These are phyloP conservation scores for Lactarius quietus DNA, from an alignment of 768 basidiomycete genomes.

Conservation along the genomic window DNA sequence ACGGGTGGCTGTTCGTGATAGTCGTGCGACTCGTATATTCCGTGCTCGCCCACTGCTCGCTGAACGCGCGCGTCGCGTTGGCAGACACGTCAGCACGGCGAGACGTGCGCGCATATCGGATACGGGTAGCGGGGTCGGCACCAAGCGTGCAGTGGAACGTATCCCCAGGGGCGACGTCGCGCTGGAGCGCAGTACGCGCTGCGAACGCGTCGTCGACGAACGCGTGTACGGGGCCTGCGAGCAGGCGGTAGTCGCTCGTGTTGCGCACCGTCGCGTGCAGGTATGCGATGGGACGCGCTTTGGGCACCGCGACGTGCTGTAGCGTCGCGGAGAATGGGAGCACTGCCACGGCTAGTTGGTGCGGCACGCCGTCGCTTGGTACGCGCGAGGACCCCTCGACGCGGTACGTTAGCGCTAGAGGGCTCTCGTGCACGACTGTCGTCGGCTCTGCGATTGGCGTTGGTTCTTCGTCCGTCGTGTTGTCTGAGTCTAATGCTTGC, in stretches of 20 bases:
- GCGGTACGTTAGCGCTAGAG: conserved; percentile 48
- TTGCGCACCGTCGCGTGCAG: conserved; percentile 48
- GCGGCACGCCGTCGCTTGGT: conserved; percentile 51
- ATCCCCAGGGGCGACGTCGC: conserved; percentile 48
- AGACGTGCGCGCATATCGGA: conserved; percentile 41
- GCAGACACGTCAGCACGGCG: conserved; percentile 33
- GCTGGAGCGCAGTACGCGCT: conserved; percentile 47
- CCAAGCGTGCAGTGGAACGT: conserved; percentile 56
- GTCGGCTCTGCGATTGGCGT: conserved; percentile 34
- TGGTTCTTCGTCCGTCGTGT: background rate
- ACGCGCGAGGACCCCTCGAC: conserved; percentile 50
- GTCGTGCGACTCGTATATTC: conserved; percentile 40
- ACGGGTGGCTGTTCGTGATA: conserved; percentile 47
- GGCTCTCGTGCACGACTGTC: conserved; percentile 49
- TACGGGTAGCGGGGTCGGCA: conserved; percentile 32
- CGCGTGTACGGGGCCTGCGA: conserved; percentile 51
- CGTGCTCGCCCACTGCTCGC: conserved; percentile 43
- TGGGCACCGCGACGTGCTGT: conserved; percentile 49
- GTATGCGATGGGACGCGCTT: conserved; percentile 47
- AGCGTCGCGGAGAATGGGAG: conserved; percentile 45
- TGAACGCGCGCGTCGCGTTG: conserved; percentile 38
- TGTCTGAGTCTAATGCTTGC: background rate
- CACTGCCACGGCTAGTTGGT: conserved; percentile 51
- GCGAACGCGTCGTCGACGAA: conserved; percentile 57
- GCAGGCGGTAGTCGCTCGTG: conserved; percentile 52